Evolutionary conservation across 768 basidiomycete species (phyloP).

Genomic region (Russula brevipes): DNA sequence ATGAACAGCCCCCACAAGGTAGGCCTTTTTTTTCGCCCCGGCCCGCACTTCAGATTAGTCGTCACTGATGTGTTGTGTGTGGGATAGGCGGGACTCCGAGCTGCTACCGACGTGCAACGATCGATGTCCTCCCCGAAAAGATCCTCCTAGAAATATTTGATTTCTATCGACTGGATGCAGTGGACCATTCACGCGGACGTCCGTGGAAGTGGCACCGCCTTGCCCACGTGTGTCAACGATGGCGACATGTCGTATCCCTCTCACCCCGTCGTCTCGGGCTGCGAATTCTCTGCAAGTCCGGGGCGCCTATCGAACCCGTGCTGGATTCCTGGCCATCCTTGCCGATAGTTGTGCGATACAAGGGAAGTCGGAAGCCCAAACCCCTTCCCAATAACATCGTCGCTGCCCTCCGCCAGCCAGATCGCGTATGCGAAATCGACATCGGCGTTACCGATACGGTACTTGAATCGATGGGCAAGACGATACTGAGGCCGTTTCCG

Average conservation of each 20-base stretch:
- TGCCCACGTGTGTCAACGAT: too few relatives aligned
- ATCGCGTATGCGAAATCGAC: not conserved
- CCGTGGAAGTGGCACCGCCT: too few relatives aligned
- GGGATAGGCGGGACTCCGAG: not conserved
- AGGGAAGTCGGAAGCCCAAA: not conserved
- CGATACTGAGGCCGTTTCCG: conserved; percentile 27
- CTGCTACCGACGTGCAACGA: not conserved
- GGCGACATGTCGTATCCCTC: not conserved
- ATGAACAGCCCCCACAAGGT: not conserved
- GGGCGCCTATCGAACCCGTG: not conserved
- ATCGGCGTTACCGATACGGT: not conserved
- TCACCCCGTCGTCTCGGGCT: conserved; percentile 4
- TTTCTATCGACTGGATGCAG: too few relatives aligned
- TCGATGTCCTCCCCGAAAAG: too few relatives aligned
- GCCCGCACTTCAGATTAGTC: not conserved
- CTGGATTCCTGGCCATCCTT: not conserved
- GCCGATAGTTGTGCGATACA: not conserved
- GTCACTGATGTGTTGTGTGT: not conserved
- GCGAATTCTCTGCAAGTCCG: not conserved
- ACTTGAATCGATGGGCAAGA: conserved; percentile 29
- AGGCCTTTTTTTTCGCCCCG: not conserved
- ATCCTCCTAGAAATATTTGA: too few relatives aligned
- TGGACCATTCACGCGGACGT: too few relatives aligned
- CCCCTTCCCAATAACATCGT: not conserved
- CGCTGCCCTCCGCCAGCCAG: not conserved